Evolutionary conservation across 345 rosid genomes (phyloP).

Genomic region (Hibiscus mutabilis): DNA sequence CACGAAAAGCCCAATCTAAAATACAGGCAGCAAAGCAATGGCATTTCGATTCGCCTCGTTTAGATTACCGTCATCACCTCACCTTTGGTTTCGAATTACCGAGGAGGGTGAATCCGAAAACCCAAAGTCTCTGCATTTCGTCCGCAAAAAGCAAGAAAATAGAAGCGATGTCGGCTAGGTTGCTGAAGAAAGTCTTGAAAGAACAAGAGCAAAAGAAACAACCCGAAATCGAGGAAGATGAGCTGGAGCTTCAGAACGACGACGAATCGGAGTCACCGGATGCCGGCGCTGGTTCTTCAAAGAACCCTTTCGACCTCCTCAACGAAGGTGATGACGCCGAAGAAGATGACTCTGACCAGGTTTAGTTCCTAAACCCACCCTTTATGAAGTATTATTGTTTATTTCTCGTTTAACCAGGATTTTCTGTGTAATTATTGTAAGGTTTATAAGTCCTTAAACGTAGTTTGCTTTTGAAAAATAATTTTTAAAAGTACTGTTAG

Average conservation of each 20-base stretch:
- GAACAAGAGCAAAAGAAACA: slow-evolving; percentile 54
- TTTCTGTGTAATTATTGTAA: neutral
- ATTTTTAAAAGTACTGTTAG: no score
- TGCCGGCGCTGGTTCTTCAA: slow-evolving; percentile 27
- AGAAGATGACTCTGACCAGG: slow-evolving; percentile 26
- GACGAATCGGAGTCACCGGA: slow-evolving; percentile 38
- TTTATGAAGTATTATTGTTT: neutral
- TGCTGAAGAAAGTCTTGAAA: slow-evolving; percentile 64
- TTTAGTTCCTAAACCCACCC: slow-evolving; percentile 1
- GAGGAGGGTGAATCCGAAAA: slow-evolving; percentile 3
- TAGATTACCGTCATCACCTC: neutral
- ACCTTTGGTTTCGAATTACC: neutral
- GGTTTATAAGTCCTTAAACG: no score
- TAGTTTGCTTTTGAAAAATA: no score
- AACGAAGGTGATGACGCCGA: slow-evolving; percentile 39
- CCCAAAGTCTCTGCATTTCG: slow-evolving; percentile 4
- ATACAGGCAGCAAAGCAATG: neutral
- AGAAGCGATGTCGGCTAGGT: slow-evolving; percentile 57
- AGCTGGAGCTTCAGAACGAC: slow-evolving; percentile 27
- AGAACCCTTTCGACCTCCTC: slow-evolving; percentile 77
- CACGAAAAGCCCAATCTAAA: neutral
- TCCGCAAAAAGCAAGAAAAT: neutral
- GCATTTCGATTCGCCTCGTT: neutral
- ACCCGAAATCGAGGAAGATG: slow-evolving; percentile 16
- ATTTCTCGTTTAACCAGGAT: neutral